Evolutionary conservation across 148 eudicot species (phyloP), one percentile per base, ranked within the genome.

Genomic region (Vaccinium vitisidaea): DNA sequence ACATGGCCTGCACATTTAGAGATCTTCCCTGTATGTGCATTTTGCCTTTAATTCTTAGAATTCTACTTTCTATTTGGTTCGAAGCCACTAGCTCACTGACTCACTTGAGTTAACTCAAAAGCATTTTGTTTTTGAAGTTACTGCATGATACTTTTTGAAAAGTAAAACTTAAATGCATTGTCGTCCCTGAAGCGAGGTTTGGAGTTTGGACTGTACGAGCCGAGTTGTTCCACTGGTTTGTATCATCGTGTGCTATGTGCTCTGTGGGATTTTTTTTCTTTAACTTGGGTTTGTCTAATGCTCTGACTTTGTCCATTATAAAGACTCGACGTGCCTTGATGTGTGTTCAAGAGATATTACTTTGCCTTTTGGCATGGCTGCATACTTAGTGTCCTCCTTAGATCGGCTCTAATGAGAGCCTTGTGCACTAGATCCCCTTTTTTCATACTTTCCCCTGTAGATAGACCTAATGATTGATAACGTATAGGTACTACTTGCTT

Each of bases 1-100:
- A 95, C 99, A 52, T 97, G 98, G 98, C 99, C 98, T 46, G 99
- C 99, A 69, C 98, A 97, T 90, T 88, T 95, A 89, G 99, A 97
- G 89, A 90, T 97, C 53, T 97, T 75, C 86, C 93, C 93, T 84
- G 99, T 97, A 85, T 90, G 96, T 86, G 77, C 19, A 9, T 12
- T 83, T 18, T 48, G 23, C 21, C 59, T 46, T 83, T 81, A 46
- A 14, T 16, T 46, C 14, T 14, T 30, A 27, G 74, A 27, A 12
- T 69, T 69, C 74, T 30, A 69, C 74, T 13, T 69, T 69, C 74
- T 69, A 69, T 69, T 27, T 69, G 43, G 16, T 2, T 16, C 7
- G 3, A 30, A 69, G 74, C 43, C 74, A 69, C 19, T 39, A 13
- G 74, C 18, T 27, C 74, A 69, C 74, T 69, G 74, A 69, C 16